Conservation (phyloP, 306 rosid species). For the Sicyos edulis region DNA sequence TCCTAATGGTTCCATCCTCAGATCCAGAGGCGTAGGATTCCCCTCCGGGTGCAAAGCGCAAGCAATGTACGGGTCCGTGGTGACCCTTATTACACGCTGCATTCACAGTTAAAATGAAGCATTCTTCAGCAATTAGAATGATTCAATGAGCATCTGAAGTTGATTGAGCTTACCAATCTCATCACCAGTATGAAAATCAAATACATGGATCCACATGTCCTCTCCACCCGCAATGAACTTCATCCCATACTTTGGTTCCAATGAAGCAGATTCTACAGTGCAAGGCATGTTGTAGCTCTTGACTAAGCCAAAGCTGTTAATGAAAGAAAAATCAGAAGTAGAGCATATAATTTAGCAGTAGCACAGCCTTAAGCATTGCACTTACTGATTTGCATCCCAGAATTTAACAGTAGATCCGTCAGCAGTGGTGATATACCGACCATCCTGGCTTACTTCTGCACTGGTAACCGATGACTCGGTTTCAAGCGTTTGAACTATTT, state of each 20-base stretch:
- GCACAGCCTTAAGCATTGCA: background rate
- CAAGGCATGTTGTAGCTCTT: slow-evolving; percentile 96
- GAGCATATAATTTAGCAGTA: background rate
- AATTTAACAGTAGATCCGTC: slow-evolving; percentile 93
- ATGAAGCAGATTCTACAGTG: slow-evolving; percentile 80
- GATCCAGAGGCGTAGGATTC: slow-evolving; percentile 99
- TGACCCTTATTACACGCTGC: slow-evolving; percentile 99
- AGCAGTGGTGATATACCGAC: slow-evolving; percentile 91
- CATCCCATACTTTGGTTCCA: slow-evolving; percentile 90
- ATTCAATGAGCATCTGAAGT: too few relatives aligned
- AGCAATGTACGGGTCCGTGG: slow-evolving; percentile 96
- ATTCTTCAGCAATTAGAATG: background rate
- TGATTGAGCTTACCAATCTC: slow-evolving; percentile 61
- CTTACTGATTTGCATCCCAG: slow-evolving; percentile 87
- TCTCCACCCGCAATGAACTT: slow-evolving; percentile 97
- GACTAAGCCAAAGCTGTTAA: slow-evolving; percentile 73
- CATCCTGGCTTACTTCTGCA: slow-evolving; percentile 98
- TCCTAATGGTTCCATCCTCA: slow-evolving; percentile 96
- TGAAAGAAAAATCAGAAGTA: background rate
- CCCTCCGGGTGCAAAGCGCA: slow-evolving; percentile 96
- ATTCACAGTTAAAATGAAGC: slow-evolving; percentile 24
- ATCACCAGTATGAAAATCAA: slow-evolving; percentile 83
- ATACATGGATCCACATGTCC: slow-evolving; percentile 94
- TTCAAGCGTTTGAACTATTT: slow-evolving; percentile 84
- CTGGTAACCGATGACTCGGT: slow-evolving; percentile 88